These are phyloP conservation scores for Amphicarpaea edgeworthii DNA, from an alignment of 306 rosid genomes.

Conservation along the genomic window DNA sequence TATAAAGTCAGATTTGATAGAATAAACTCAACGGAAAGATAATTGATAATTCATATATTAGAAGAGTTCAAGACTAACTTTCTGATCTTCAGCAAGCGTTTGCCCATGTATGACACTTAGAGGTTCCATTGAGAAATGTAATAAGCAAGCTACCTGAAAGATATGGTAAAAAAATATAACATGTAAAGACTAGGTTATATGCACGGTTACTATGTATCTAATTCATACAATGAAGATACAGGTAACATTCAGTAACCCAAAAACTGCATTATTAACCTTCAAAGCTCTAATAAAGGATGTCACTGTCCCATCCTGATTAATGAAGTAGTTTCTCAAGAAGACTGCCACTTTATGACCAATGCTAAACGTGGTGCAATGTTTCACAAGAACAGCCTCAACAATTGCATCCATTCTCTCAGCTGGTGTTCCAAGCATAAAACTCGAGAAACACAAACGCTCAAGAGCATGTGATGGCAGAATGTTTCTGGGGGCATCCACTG, in stretches of 20 bases:
- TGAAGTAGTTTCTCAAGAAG: conserved; percentile 80
- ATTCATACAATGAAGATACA: conserved; percentile 24
- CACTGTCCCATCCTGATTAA: conserved; percentile 92
- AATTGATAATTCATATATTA: conserved; percentile 23
- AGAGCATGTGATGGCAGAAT: conserved; percentile 78
- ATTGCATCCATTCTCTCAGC: conserved; percentile 91
- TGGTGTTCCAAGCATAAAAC: conserved; percentile 76
- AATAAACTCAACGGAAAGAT: conserved; percentile 28
- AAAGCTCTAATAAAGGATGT: conserved; percentile 88
- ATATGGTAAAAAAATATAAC: conserved; percentile 36
- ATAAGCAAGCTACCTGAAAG: conserved; percentile 80
- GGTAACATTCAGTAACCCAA: conserved; percentile 31
- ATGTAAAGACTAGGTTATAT: conserved; percentile 36
- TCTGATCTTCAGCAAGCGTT: conserved; percentile 59
- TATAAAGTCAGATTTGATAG: conserved; percentile 19
- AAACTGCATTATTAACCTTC: conserved; percentile 68
- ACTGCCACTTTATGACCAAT: conserved; percentile 87
- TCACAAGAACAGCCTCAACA: conserved; percentile 85
- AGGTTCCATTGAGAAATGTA: conserved; percentile 87
- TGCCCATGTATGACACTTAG: conserved; percentile 66
- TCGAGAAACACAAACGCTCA: conserved; percentile 68
- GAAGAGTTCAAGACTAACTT: conserved; percentile 54
- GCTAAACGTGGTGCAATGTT: conserved; percentile 66
- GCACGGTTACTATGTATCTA: not conserved
- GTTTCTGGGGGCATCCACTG: conserved; percentile 75